A percentile compares a stretch with the other conserved stretches of the same genome.
These are phyloP conservation scores for Tylopilus balloui DNA, from an alignment of 768 basidiomycete genomes.

Conservation along the genomic window DNA sequence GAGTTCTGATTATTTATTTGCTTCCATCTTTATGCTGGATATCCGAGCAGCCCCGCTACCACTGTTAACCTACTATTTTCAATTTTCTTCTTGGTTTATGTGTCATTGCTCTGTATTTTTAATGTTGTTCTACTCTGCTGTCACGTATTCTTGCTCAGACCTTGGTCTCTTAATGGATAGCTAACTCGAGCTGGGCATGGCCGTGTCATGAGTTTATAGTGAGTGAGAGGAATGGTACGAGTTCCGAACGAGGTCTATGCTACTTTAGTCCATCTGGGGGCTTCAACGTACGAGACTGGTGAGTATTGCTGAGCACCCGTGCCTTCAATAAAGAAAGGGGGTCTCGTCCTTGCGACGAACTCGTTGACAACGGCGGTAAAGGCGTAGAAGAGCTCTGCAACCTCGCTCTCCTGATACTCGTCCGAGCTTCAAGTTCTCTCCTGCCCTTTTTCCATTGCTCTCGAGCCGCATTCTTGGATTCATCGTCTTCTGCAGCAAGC, in stretches of 20 bases:
- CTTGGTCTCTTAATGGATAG: conserved; percentile 31
- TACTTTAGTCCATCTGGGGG: conserved; percentile 23
- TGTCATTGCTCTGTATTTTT: conserved; percentile 47
- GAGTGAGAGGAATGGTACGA: not conserved
- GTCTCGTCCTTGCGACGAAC: conserved; percentile 25
- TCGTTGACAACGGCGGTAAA: conserved; percentile 17
- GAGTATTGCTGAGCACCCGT: conserved; percentile 55
- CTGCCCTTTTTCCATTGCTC: conserved; percentile 56
- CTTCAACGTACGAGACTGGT: conserved; percentile 29
- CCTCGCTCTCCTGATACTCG: conserved; percentile 48
- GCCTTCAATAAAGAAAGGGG: conserved; percentile 45
- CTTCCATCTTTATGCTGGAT: conserved; percentile 42
- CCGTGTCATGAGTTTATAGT: conserved; percentile 14
- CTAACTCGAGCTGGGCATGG: conserved; percentile 11
- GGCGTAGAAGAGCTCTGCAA: conserved; percentile 29
- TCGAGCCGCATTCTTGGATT: conserved; percentile 54
- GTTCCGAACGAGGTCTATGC: not conserved
- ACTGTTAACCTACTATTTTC: conserved; percentile 38
- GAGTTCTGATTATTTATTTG: conserved; percentile 38
- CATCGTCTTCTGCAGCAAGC: conserved; percentile 64
- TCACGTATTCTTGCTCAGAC: conserved; percentile 42
- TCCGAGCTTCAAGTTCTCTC: conserved; percentile 41
- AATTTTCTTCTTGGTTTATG: conserved; percentile 41
- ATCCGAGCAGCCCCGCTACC: no score
- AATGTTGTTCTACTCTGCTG: conserved; percentile 60